Evolutionary conservation across 768 basidiomycete species (phyloP).

Genomic region (Gelatoporia subvermispora): DNA sequence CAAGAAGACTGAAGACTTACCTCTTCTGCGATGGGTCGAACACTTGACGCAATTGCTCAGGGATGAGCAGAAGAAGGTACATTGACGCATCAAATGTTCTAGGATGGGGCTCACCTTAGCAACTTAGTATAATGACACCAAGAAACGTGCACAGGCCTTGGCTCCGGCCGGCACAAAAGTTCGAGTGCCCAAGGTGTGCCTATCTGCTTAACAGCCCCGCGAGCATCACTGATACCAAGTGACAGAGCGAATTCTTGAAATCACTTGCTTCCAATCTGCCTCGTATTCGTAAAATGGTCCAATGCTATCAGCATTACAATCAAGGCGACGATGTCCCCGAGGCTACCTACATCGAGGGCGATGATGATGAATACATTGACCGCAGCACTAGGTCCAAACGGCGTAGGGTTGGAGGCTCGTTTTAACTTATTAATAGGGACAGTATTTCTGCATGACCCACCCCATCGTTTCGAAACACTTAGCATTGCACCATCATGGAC

Average conservation of each 20-base stretch:
- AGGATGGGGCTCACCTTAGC: background rate
- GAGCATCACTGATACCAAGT: background rate
- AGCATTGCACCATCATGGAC: too few relatives aligned
- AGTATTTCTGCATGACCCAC: too few relatives aligned
- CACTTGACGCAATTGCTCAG: conserved; percentile 55
- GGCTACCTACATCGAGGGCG: conserved; percentile 43
- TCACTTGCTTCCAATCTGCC: conserved; percentile 54
- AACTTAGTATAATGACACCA: conserved; percentile 56
- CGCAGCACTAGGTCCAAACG: conserved; percentile 24
- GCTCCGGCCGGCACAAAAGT: conserved; percentile 39
- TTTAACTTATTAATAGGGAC: too few relatives aligned
- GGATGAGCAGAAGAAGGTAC: conserved; percentile 68
- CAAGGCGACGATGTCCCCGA: conserved; percentile 35
- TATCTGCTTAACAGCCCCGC: background rate
- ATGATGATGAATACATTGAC: conserved; percentile 50
- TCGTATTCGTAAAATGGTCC: conserved; percentile 55
- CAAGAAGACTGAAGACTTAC: conserved; percentile 38
- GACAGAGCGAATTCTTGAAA: conserved; percentile 66
- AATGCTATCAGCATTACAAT: conserved; percentile 41
- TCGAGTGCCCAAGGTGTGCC: conserved; percentile 54
- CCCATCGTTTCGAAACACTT: too few relatives aligned
- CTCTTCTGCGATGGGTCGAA: conserved; percentile 66
- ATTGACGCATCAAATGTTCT: too few relatives aligned
- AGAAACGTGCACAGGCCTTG: conserved; percentile 47
- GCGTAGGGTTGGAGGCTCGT: background rate